Evolutionary conservation across 495 filamentous ascomycete species (phyloP).

Genomic region (Neurospora discreta): DNA sequence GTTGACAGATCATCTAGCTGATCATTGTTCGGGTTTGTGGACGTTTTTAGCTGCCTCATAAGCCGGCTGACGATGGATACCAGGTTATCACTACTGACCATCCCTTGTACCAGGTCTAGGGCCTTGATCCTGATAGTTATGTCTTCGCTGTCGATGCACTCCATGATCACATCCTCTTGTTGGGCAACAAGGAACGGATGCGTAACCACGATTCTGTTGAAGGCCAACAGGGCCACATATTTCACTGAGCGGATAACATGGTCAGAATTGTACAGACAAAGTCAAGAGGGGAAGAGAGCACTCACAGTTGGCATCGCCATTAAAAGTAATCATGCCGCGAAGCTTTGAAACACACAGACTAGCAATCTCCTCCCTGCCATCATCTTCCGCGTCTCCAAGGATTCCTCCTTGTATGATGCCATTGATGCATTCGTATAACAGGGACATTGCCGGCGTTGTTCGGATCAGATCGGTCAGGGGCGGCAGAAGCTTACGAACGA

Average conservation of each 20-base stretch:
- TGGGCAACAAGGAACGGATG: conserved; percentile 78
- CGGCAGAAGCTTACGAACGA: conserved; percentile 88
- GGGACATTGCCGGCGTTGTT: conserved; percentile 90
- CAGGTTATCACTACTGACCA: conserved; percentile 79
- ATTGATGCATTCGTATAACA: conserved; percentile 96
- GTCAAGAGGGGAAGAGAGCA: neutral
- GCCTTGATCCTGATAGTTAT: conserved; percentile 94
- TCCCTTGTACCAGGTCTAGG: conserved; percentile 78
- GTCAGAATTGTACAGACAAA: too few relatives aligned
- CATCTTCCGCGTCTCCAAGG: conserved; percentile 62
- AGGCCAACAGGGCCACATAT: conserved; percentile 92
- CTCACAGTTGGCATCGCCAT: conserved; percentile 86
- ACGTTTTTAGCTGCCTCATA: conserved; percentile 64
- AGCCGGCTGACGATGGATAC: conserved; percentile 74
- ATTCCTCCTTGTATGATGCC: conserved; percentile 96
- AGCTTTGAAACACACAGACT: conserved; percentile 85
- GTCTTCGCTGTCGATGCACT: conserved; percentile 90
- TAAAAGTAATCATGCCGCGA: conserved; percentile 82
- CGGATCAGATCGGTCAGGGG: conserved; percentile 86
- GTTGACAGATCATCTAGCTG: conserved; percentile 31
- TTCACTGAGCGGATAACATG: conserved; percentile 48
- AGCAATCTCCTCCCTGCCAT: conserved; percentile 87
- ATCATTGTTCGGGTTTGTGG: conserved; percentile 22
- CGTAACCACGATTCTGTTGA: conserved; percentile 83
- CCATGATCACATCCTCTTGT: conserved; percentile 90